phyloP scores from a whole-genome alignment of 2,329 filamentous ascomycete genomes.

The Pleochaeta shiraiana region DNA sequence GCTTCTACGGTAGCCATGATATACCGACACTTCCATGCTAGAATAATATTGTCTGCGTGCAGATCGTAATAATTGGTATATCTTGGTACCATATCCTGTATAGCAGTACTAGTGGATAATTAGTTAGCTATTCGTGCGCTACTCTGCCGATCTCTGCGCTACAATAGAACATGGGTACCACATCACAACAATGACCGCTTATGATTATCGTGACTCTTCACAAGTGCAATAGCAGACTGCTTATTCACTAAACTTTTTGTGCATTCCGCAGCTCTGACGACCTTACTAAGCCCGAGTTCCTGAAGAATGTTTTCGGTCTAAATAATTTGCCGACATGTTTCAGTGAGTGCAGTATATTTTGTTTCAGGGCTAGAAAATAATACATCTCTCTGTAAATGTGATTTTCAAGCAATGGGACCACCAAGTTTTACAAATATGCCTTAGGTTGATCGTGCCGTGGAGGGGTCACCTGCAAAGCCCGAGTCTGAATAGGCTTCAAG shows the following conservation, averaged over 20 bases:
- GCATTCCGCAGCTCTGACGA: neutral
- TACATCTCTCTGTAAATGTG: neutral
- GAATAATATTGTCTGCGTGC: too few relatives aligned
- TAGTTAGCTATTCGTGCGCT: too few relatives aligned
- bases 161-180: too few relatives aligned
- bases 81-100: too few relatives aligned
- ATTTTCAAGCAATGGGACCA: neutral
- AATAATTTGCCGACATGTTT: neutral
- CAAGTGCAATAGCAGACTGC: neutral
- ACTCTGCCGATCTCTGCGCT: too few relatives aligned
- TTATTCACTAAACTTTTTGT: neutral
- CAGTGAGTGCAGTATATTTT: neutral
- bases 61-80: too few relatives aligned
- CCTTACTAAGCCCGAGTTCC: neutral
- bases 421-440: neutral
- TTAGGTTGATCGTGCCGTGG: neutral
- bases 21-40: too few relatives aligned
- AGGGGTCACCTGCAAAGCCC: neutral
- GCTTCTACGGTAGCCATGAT: too few relatives aligned
- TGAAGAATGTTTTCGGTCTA: neutral
- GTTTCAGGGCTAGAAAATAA: neutral
- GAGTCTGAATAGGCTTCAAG: neutral
- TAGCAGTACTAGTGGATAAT: too few relatives aligned
- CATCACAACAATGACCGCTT: too few relatives aligned
- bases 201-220: too few relatives aligned